phyloP scores from a whole-genome alignment of 495 filamentous ascomycete genomes.

The Cetradonia linearis region DNA sequence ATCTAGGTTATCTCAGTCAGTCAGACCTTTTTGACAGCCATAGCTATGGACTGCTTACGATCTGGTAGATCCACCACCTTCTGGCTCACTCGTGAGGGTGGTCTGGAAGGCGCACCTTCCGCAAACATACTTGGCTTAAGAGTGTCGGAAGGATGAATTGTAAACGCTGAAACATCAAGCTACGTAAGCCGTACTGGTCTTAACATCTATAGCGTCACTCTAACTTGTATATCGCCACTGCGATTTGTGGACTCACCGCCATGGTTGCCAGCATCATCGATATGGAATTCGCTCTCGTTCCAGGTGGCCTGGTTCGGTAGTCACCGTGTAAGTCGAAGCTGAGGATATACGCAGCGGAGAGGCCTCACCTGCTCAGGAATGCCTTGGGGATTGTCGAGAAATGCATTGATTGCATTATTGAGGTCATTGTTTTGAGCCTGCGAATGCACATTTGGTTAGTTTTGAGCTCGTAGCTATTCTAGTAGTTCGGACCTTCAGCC shows the following conservation, averaged over 20 bases:
- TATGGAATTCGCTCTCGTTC: constrained; percentile 24
- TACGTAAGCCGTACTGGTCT: constrained; percentile 6
- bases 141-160: constrained; percentile 19
- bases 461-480: background rate
- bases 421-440: constrained; percentile 42
- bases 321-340: background rate
- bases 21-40: constrained; percentile 28
- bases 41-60: background rate
- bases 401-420: constrained; percentile 44
- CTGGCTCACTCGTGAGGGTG: constrained; percentile 55
- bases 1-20: constrained; percentile 35
- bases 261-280: constrained; percentile 18
- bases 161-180: constrained; percentile 16
- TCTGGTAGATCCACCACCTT: constrained; percentile 7
- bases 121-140: constrained; percentile 22
- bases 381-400: constrained; percentile 41
- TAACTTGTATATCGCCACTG: background rate
- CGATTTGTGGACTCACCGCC: background rate
- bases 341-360: background rate
- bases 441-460: constrained; percentile 5
- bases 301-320: constrained; percentile 16
- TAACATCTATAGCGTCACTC: constrained; percentile 4
- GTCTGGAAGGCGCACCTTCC: constrained; percentile 44
- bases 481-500: constrained; percentile 33
- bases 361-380: constrained; percentile 26